A percentile compares a stretch with the other conserved stretches of the same genome.
Evolutionary conservation across 169 alveolate species (phyloP).

Genomic region (Plasmodium malariae): DNA sequence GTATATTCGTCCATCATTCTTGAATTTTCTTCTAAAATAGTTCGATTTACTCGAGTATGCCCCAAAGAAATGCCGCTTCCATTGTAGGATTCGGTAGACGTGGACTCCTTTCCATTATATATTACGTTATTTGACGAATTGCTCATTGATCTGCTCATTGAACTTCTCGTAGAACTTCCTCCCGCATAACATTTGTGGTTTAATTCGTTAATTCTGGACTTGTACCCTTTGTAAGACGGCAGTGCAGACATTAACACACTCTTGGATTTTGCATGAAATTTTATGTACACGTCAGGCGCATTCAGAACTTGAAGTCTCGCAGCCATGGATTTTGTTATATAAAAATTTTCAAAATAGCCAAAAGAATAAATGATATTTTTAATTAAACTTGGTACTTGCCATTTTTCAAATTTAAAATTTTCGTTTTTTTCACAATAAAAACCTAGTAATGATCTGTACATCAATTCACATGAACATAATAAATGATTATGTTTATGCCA

Average conservation of each 20-base stretch:
- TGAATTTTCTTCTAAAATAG: background rate
- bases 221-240: constrained; percentile 70
- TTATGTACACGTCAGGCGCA: constrained; percentile 72
- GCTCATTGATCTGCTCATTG: no score
- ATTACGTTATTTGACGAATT: no score
- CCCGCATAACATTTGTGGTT: background rate
- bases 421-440: constrained; percentile 61
- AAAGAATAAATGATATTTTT: constrained; percentile 61
- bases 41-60: background rate
- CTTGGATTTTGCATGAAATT: constrained; percentile 55
- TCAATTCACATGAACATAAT: constrained; percentile 60
- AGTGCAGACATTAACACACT: constrained; percentile 59
- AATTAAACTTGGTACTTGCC: constrained; percentile 78
- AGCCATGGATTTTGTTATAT: constrained; percentile 74
- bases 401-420: constrained; percentile 59
- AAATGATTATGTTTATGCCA: constrained; percentile 64
- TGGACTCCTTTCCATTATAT: no score
- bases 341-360: constrained; percentile 73
- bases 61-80: no score
- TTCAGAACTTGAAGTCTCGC: constrained; percentile 66
- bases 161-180: background rate
- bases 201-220: constrained; percentile 36
- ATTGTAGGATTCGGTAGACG: no score
- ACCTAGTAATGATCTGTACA: constrained; percentile 75
- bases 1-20: background rate